Evolutionary conservation across 169 alveolate species (phyloP).

Genomic region (Theileria equi): DNA sequence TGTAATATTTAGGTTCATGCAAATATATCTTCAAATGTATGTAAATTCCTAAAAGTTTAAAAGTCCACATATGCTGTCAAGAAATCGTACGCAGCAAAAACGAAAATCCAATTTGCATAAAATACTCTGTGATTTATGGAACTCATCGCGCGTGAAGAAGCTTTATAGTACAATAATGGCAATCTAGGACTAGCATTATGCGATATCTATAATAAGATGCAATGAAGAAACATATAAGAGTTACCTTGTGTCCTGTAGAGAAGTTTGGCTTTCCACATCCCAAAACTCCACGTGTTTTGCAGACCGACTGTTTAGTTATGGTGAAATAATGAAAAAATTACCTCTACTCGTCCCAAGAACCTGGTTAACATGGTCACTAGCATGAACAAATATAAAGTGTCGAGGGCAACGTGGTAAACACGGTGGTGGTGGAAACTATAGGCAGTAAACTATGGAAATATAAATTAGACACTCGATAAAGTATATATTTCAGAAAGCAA

Average conservation of each 20-base stretch:
- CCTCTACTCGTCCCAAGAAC: background rate
- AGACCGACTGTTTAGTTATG: too few relatives aligned
- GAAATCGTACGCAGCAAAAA: conserved; percentile 63
- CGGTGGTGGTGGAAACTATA: background rate
- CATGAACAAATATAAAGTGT: too few relatives aligned
- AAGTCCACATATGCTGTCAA: conserved; percentile 65
- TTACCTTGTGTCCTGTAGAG: conserved; percentile 2
- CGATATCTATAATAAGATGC: conserved; percentile 1
- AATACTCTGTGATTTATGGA: conserved; percentile 75
- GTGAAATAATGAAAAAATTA: background rate
- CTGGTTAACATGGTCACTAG: too few relatives aligned
- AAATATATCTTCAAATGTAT: background rate
- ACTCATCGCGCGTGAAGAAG: conserved; percentile 68
- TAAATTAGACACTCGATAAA: background rate
- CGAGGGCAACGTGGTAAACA: background rate
- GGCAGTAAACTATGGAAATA: background rate
- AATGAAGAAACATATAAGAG: background rate
- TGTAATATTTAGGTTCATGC: background rate
- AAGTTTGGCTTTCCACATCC: too few relatives aligned
- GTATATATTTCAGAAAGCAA: background rate
- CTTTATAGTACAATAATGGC: conserved; percentile 62
- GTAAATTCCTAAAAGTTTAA: background rate
- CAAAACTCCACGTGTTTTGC: too few relatives aligned
- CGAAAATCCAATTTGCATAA: conserved; percentile 71
- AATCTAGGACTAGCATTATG: conserved; percentile 62